phyloP scores from a whole-genome alignment of 305 asterid genomes.

The Fraxinus baroniana region DNA sequence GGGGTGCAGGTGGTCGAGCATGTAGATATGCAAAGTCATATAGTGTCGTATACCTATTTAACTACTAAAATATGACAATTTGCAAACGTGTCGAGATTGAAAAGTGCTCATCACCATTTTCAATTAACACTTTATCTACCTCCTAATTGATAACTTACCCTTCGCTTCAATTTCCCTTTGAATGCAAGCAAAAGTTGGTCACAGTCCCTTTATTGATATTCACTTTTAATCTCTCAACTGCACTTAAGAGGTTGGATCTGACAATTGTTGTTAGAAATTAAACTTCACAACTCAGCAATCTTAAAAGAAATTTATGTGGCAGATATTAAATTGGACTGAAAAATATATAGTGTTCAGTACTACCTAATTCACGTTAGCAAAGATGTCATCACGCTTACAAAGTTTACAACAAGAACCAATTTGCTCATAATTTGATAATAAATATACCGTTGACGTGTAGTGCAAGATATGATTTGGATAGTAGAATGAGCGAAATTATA shows the following conservation, averaged over 20 bases:
- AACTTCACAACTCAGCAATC: constrained; percentile 49
- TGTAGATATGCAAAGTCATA: not conserved
- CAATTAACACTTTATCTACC: constrained; percentile 3
- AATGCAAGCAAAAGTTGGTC: constrained; percentile 42
- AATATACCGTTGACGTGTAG: not conserved
- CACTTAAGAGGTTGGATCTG: constrained; percentile 25
- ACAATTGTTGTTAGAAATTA: constrained; percentile 24
- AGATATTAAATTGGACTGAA: not conserved
- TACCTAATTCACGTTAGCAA: not conserved
- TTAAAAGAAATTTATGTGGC: constrained; percentile 18
- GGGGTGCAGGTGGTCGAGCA: not conserved
- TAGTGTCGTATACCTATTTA: not conserved
- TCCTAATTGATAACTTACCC: not conserved
- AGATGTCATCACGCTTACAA: not conserved
- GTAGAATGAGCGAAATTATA: not conserved
- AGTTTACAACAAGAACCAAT: constrained; percentile 1
- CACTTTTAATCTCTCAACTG: constrained; percentile 31
- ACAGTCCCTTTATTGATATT: constrained; percentile 28
- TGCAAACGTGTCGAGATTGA: constrained; percentile 1
- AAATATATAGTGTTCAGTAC: not conserved
- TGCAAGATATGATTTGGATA: not conserved
- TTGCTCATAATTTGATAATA: not conserved
- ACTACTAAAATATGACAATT: not conserved
- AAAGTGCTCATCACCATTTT: not conserved
- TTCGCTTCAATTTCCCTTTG: constrained; percentile 34